phyloP scores from a whole-genome alignment of 2,329 filamentous ascomycete species.

The Lasiodiplodia sp. region DNA sequence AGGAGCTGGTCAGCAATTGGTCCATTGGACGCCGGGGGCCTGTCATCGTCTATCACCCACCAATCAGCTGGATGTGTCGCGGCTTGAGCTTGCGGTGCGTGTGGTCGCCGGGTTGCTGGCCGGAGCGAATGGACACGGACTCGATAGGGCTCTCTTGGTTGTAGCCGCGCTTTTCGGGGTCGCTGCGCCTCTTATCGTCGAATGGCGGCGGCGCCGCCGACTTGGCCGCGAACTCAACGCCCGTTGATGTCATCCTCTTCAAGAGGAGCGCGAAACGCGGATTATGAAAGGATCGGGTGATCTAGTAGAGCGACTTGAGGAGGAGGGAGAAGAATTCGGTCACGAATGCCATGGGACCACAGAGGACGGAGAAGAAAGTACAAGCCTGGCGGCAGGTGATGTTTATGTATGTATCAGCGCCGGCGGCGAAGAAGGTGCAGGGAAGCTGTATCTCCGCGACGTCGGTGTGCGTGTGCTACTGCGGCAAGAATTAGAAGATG shows the following conservation, averaged over 20 bases:
- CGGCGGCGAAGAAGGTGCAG: conserved; percentile 4
- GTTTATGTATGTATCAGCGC: conserved; percentile 8
- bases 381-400: background rate
- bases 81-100: conserved; percentile 56
- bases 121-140: conserved; percentile 16
- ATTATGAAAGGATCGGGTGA: background rate
- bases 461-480: conserved; percentile 21
- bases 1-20: conserved; percentile 6
- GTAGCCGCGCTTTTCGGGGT: conserved; percentile 39
- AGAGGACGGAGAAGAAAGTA: background rate
- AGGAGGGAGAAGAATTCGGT: conserved; percentile 45
- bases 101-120: conserved; percentile 37
- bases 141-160: conserved; percentile 34
- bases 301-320: conserved; percentile 42
- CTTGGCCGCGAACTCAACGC: conserved; percentile 37
- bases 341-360: conserved; percentile 43
- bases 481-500: background rate
- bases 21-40: background rate
- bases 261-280: background rate
- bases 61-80: conserved; percentile 57
- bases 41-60: conserved; percentile 31
- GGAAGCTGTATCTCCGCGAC: conserved; percentile 15
- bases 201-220: conserved; percentile 33
- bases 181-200: conserved; percentile 35
- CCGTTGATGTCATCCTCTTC: conserved; percentile 45